Percentiles rank a stretch among this genome's conserved stretches.
These are phyloP conservation scores for Melaleuca quinquenervia DNA, from an alignment of 345 rosid species.

Conservation along the genomic window DNA sequence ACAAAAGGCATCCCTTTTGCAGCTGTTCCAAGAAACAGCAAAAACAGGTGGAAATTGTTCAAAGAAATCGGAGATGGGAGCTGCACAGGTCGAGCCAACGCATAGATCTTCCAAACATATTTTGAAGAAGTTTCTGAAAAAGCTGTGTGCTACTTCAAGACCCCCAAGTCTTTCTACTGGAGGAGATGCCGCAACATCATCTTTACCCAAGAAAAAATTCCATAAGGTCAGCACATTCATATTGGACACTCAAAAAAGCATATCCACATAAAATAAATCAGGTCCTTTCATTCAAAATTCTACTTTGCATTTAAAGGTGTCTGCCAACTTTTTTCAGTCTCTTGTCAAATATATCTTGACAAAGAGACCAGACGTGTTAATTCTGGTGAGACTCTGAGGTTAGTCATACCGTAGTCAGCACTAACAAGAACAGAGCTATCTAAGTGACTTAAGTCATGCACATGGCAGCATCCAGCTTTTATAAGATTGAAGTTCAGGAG, in stretches of 20 bases:
- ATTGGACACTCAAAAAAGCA: background rate
- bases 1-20: constrained; percentile 62
- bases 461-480: background rate
- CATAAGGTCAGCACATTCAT: constrained; percentile 41
- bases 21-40: constrained; percentile 56
- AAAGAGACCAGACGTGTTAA: background rate
- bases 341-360: background rate
- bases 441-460: background rate
- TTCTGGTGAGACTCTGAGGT: background rate
- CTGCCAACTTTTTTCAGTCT: background rate
- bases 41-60: constrained; percentile 20
- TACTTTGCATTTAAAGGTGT: background rate
- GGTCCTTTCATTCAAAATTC: background rate
- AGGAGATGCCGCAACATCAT: constrained; percentile 16
- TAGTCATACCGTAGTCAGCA: background rate
- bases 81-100: constrained; percentile 30
- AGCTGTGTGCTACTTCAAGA: constrained; percentile 34
- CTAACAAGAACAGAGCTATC: background rate
- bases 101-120: constrained; percentile 46
- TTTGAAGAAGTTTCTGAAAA: constrained; percentile 55
- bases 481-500: background rate
- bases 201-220: constrained; percentile 44
- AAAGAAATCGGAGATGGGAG: constrained; percentile 23
- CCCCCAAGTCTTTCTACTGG: constrained; percentile 6
- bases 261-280: background rate